Evolutionary conservation across 2,329 filamentous ascomycete species (phyloP), one percentile per base, ranked within the genome.

Genomic region (Niveomyces coronatus): DNA sequence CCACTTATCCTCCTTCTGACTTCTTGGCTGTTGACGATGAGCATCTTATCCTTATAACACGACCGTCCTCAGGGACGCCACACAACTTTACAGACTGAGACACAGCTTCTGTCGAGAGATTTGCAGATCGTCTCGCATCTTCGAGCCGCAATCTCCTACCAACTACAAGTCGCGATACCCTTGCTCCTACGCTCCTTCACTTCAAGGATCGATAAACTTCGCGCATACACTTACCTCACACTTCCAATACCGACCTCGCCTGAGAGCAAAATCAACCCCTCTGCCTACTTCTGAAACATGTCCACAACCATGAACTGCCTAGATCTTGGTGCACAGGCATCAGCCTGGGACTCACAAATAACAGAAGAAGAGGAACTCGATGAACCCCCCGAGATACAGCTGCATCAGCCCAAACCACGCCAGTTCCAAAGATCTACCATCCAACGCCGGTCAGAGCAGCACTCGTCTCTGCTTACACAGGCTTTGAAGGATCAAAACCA

Each of bases 401-500:
- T 53, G 44, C 47, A 51, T 37, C 47, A 44, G 30, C 42, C 52
- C 47, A 34, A 49, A 47, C 31, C 51, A 44, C 44, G 51, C 48
- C 47, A 63, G 54, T 58, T 77, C 65, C 55, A 60, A 52, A 67
- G 64, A 58, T 68, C 61, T 36, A 55, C 54, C 34, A 62, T 70
- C 39, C 64, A 65, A 51, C 62, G 64, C 27, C 60, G 70, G 23
- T 64, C 57, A 22, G 69, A 74, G 39, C 77, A 84, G 49, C 76
- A 86, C 52, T 96, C 91, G n/a, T 96, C 91, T 11, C 74, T 98
- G 27, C 68, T 98, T 51, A 96, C 91, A 17, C 81, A 79, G 54
- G 89, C 88, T 24, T 74, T 96, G 39, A 77, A 80, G 58, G 62
- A 60, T 37, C 62, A 57, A 23, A 37, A 43, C 16, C 31, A 34